A percentile compares a stretch with the other conserved stretches of the same genome.
phyloP scores from a whole-genome alignment of 2,329 filamentous ascomycete genomes.

The Diaporthe citriasiana region DNA sequence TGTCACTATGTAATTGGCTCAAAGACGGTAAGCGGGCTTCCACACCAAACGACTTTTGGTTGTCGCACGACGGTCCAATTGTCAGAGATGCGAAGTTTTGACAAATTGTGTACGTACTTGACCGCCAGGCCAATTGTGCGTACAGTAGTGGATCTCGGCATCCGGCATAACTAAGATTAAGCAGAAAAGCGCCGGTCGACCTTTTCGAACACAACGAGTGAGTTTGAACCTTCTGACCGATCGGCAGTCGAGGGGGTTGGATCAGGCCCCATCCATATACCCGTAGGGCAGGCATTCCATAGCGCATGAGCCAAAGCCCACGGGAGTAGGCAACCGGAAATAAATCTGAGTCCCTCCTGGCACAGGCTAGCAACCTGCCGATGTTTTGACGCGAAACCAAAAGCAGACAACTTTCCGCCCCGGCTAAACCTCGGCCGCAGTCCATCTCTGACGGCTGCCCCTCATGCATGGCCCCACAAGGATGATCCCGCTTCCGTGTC shows the following conservation, averaged over 20 bases:
- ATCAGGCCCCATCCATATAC: not conserved
- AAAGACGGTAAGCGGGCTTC: rapidly evolving
- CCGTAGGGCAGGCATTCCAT: not conserved
- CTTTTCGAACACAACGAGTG: not conserved
- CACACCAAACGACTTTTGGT: not conserved
- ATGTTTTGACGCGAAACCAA: slow-evolving; percentile 32
- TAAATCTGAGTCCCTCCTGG: slow-evolving; percentile 22
- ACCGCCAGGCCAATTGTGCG: too few species aligned
- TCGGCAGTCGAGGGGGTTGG: not conserved
- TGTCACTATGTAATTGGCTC: not conserved
- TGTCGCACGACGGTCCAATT: not conserved
- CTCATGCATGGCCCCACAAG: not conserved
- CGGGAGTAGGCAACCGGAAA: not conserved
- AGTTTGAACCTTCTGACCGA: not conserved
- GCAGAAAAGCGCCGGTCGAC: not conserved
- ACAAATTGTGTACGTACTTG: too few species aligned
- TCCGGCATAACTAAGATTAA: not conserved
- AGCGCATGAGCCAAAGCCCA: not conserved
- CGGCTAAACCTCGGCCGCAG: slow-evolving; percentile 29
- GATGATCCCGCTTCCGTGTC: slow-evolving; percentile 5
- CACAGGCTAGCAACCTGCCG: slow-evolving; percentile 15
- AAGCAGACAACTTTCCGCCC: not conserved
- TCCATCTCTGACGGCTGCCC: not conserved
- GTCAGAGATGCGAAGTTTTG: not conserved
- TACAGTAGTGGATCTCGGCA: not conserved